Base-by-base conservation (phyloP, 345 rosid species). In the Melaleuca alternifolia region DNA sequence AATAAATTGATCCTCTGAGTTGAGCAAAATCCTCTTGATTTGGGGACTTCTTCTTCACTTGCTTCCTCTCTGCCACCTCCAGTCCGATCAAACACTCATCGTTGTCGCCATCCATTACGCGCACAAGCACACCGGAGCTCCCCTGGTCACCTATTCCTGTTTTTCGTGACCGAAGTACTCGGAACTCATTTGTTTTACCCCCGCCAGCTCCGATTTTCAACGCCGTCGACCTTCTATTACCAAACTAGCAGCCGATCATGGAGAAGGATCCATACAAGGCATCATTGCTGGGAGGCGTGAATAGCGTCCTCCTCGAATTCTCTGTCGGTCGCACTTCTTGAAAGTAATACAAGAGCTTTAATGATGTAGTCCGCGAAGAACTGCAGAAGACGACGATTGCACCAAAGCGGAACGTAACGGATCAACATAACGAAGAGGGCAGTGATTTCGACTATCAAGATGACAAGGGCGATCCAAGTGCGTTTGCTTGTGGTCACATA, bases 131-230 rank as follows among this genome's bases (percentile, higher is more conserved):
- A n/a, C n/a, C n/a, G n/a, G 59, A 54, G 59, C 59, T 21, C 59
- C 59, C 21, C 59, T 54, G 59, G 23, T 54, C 59, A 2, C n/a
- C 23, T 10, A 26, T n/a, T 11, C 57, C 59, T 54, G 59, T 23
- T 53, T 53, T 0, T 0, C 2, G 23, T 53, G 10, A 18, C 21
- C 21, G 2, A 52, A 52, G 54, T 6, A 53, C 56, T 0, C 2
- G 0, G 23, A 2, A 53, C 56, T 53, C 4, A 9, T 18, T 54
- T 54, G 59, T 54, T 54, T n/a, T 54, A 54, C 59, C 2, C 9
- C 23, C 6, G 23, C 13, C n/a, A 0, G 23, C 59, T 21, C 6
- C 12, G n/a, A 54, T 23, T 54, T 54, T 10, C 13, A 11, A 54
- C 2, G 59, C 59, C 23, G 54, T 6, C 1, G 1, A 20, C 56